A percentile compares a stretch with the other conserved stretches of the same genome.
Conservation (phyloP, 176 grass and related monocot species). For the Otatea glauca region DNA sequence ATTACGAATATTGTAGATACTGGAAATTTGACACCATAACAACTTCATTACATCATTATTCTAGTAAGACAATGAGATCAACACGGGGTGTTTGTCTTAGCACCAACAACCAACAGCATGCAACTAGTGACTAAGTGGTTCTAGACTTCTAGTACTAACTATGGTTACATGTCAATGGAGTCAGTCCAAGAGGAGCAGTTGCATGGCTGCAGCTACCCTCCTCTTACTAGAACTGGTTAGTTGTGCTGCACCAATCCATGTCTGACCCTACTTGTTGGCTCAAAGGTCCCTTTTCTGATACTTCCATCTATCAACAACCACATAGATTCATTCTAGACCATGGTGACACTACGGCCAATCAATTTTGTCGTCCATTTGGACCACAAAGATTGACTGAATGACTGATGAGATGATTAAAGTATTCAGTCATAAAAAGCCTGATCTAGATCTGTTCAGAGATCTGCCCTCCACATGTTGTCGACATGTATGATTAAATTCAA, state of each 20-base stretch:
- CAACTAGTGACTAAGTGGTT: slow-evolving; percentile 14
- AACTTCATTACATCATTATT: neutral
- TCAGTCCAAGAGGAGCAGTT: slow-evolving; percentile 46
- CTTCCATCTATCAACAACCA: slow-evolving; percentile 32
- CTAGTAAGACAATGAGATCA: neutral
- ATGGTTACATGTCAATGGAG: neutral
- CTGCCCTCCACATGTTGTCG: slow-evolving; percentile 19
- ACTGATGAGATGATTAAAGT: slow-evolving; percentile 12
- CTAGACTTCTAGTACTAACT: neutral
- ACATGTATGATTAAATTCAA: slow-evolving; percentile 13
- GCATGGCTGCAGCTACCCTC: slow-evolving; percentile 5
- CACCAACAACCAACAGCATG: slow-evolving; percentile 27
- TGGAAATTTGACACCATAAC: neutral
- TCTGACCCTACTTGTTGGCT: slow-evolving; percentile 26
- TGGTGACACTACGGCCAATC: slow-evolving; percentile 1
- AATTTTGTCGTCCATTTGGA: slow-evolving; percentile 29
- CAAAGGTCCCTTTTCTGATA: slow-evolving; percentile 23
- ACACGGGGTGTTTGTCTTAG: slow-evolving; percentile 6
- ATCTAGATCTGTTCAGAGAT: slow-evolving; percentile 48
- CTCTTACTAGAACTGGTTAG: slow-evolving; percentile 24
- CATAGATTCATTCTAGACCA: slow-evolving; percentile 21
- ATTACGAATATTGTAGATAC: neutral
- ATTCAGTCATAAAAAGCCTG: neutral
- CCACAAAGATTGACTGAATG: slow-evolving; percentile 1
- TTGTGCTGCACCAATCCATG: slow-evolving; percentile 37